Base-by-base conservation (phyloP, 768 basidiomycete genomes). In the Roridomyces roridus region DNA sequence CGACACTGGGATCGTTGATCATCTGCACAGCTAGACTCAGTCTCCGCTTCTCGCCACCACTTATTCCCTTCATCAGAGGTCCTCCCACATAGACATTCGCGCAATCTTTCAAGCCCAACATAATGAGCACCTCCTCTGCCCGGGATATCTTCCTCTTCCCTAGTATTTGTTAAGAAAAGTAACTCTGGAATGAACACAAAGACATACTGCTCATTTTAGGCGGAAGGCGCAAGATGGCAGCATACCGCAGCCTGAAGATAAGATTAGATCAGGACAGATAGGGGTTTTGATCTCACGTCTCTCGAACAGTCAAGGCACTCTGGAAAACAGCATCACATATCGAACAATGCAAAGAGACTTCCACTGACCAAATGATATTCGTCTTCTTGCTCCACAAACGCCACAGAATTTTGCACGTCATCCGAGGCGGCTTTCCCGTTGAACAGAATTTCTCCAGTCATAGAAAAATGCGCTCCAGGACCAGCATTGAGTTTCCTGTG, bases 31-130 rank as follows among this genome's bases (percentile, higher is more conserved):
- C 80, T 18, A 82, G 63, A 21, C 75, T 77, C 9, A 81, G 64
- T 26, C 57, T 59, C 2, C 80, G 64, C 64, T 81, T 82, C 60
- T 82, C 80, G n/a, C 80, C 80, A 6, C 80, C 80, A 10, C 70
- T 73, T 31, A 82, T 81, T 1, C 79, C 79, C 62, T 78, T 71
- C 34, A 60, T 28, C 14, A 77, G 53, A 40, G 73, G 72, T 2
- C 79, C 79, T 21, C 80, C 80, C 26, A 81, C 77, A 20, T 77
- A 69, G 18, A 73, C 69, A 57, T 80, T 73, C n/a, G 79, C 80
- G 51, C 78, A 79, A 41, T 76, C 74, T 51, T 74, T 74, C 28
- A 82, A 61, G 0, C 80, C 80, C 17, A 82, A 70, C 75, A 79
- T 77, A 23, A 67, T 41, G 3, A 81, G 57, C 1, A 81, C 77